phyloP scores from a whole-genome alignment of 768 basidiomycete genomes.

The Leccinum disarticulatum region DNA sequence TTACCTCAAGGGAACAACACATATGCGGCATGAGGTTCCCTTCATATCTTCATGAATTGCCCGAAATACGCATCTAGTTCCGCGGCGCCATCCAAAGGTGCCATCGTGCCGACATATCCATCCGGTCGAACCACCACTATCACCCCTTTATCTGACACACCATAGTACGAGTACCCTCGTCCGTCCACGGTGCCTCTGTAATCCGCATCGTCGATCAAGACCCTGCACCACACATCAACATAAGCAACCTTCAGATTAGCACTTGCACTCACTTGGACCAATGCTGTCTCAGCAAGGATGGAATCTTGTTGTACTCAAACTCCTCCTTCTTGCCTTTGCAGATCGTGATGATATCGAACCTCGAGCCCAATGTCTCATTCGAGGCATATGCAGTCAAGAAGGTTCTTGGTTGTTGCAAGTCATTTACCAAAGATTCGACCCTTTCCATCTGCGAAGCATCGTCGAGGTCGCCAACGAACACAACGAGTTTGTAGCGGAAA shows the following conservation, averaged over 20 bases:
- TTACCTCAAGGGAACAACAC: background rate
- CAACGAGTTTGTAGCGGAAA: conserved; percentile 47
- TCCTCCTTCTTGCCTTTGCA: conserved; percentile 33
- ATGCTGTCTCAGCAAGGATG: conserved; percentile 35
- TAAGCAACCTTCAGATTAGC: background rate
- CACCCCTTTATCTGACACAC: conserved; percentile 33
- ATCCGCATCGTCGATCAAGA: conserved; percentile 58
- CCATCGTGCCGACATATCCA: conserved; percentile 61
- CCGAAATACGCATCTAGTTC: conserved; percentile 49
- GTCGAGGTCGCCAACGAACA: conserved; percentile 42
- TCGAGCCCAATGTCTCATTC: conserved; percentile 19
- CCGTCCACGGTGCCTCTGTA: conserved; percentile 46
- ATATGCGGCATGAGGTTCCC: background rate
- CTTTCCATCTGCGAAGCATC: conserved; percentile 21
- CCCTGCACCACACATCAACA: conserved; percentile 38
- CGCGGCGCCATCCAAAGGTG: conserved; percentile 41
- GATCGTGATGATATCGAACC: conserved; percentile 34
- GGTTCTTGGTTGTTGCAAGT: conserved; percentile 25
- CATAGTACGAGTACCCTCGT: conserved; percentile 56
- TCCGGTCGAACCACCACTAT: conserved; percentile 33
- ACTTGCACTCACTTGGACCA: conserved; percentile 41
- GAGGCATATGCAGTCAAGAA: conserved; percentile 30
- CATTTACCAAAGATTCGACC: conserved; percentile 27
- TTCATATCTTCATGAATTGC: conserved; percentile 35
- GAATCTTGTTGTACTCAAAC: conserved; percentile 34